A percentile compares a stretch with the other conserved stretches of the same genome.
Evolutionary conservation across 139 green algal species (phyloP).

Genomic region (Chlamydomonas incerta): DNA sequence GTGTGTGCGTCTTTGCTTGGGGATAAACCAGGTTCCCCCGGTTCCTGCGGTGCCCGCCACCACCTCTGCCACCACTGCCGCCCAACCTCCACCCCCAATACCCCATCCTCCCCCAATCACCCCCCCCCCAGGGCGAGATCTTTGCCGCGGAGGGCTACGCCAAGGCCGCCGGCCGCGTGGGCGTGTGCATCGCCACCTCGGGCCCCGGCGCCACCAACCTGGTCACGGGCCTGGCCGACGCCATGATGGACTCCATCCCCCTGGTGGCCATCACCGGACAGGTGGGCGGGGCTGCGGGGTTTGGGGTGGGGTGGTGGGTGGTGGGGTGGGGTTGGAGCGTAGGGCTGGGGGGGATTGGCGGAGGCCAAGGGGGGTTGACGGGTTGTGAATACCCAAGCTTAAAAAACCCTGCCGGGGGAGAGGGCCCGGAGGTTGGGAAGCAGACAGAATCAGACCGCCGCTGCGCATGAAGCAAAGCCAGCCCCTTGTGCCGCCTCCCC

Average conservation of each 20-base stretch:
- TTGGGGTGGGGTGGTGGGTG: not conserved
- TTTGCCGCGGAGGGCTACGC: constrained; percentile 99
- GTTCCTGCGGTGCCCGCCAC: too few species aligned
- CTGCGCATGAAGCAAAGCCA: too few species aligned
- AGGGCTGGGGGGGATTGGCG: not conserved
- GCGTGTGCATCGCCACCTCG: constrained; percentile 99
- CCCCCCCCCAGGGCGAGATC: constrained; percentile 91
- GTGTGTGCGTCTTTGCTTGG: too few species aligned
- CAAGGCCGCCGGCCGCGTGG: constrained; percentile 94
- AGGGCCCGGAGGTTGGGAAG: too few species aligned
- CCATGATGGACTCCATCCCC: constrained; percentile 97
- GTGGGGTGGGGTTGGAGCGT: not conserved
- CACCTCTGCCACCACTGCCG: not conserved
- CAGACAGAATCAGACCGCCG: too few species aligned
- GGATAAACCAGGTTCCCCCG: too few species aligned
- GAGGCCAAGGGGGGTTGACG: too few species aligned
- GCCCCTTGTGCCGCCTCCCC: too few species aligned
- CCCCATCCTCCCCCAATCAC: not conserved
- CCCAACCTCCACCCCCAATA: not conserved
- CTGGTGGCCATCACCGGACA: constrained; percentile 99
- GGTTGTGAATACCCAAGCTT: too few species aligned
- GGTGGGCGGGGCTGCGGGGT: constrained; percentile 58
- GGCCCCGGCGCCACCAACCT: constrained; percentile 99
- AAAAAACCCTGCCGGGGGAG: too few species aligned
- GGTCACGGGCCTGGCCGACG: constrained; percentile 98